These are phyloP conservation scores for Colletotrichum somersetense DNA, from an alignment of 2,329 filamentous ascomycete species.

Conservation along the genomic window DNA sequence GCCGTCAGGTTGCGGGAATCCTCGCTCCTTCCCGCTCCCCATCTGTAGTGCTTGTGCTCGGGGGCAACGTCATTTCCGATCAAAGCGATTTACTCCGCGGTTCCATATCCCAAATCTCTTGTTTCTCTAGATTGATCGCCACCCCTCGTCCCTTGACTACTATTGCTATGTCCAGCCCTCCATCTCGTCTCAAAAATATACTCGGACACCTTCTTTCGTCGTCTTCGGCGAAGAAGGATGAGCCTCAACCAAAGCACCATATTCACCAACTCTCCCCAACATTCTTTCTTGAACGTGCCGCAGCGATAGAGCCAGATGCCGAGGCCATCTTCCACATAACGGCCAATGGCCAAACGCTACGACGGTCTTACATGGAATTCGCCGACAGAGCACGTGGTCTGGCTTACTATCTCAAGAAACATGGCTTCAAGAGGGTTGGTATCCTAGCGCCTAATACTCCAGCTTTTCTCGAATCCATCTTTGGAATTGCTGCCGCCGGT, in stretches of 20 bases:
- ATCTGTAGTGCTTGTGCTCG: background rate
- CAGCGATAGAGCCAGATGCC: slow-evolving; percentile 87
- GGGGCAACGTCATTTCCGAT: slow-evolving; percentile 9
- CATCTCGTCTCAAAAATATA: slow-evolving; percentile 71
- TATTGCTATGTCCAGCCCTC: slow-evolving; percentile 70
- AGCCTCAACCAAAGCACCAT: slow-evolving; percentile 64
- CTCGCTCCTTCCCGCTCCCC: slow-evolving; percentile 18
- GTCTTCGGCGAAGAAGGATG: slow-evolving; percentile 43
- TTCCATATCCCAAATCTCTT: background rate
- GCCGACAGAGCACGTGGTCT: slow-evolving; percentile 89
- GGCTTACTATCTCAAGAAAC: slow-evolving; percentile 86
- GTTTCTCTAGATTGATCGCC: background rate
- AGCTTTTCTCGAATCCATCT: slow-evolving; percentile 91
- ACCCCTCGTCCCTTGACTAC: background rate
- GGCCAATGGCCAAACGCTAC: slow-evolving; percentile 78
- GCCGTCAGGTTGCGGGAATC: background rate
- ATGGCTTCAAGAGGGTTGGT: slow-evolving; percentile 81
- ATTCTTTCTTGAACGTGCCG: slow-evolving; percentile 87
- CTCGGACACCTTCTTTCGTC: slow-evolving; percentile 62
- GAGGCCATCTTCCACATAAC: slow-evolving; percentile 89
- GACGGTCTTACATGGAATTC: slow-evolving; percentile 83
- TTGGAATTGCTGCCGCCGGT: slow-evolving; percentile 85
- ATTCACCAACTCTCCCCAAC: slow-evolving; percentile 88
- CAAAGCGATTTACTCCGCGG: slow-evolving; percentile 1
- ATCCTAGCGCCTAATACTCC: slow-evolving; percentile 94